Percentiles rank a stretch among this genome's conserved stretches.
These are phyloP conservation scores for Pyropia haitanensis DNA, from an alignment of 23 red algal genomes.

Conservation along the genomic window DNA sequence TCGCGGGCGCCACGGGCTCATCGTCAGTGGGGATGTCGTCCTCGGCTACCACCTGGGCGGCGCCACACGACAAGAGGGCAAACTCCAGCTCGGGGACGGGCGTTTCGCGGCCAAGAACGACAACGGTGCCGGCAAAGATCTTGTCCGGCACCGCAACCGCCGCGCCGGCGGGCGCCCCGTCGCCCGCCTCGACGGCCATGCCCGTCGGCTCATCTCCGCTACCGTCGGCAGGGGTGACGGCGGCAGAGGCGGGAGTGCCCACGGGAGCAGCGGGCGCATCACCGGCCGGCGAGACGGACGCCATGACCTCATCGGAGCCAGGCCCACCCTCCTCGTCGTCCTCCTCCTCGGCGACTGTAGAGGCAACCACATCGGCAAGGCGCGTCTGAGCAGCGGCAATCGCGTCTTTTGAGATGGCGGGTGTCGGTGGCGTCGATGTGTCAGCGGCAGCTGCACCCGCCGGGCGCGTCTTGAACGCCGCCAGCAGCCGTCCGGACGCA, in stretches of 20 bases:
- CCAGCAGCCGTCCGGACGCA: constrained; percentile 29
- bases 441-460: too few relatives aligned
- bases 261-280: too few relatives aligned
- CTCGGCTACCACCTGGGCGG: constrained; percentile 35
- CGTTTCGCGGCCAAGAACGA: constrained; percentile 83
- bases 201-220: background rate
- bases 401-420: constrained; percentile 9
- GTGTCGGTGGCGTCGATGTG: background rate
- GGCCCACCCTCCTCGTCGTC: constrained; percentile 28
- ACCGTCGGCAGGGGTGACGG: too few relatives aligned
- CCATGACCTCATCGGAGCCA: background rate
- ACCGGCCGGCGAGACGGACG: too few relatives aligned
- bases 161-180: background rate
- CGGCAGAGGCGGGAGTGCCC: too few relatives aligned
- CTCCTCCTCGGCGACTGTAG: constrained; percentile 22
- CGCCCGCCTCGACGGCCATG: background rate
- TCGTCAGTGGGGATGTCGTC: constrained; percentile 20
- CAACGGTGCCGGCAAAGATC: constrained; percentile 31
- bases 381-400: constrained; percentile 23
- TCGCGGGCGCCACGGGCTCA: constrained; percentile 4
- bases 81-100: constrained; percentile 76
- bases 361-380: constrained; percentile 7
- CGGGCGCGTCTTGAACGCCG: background rate
- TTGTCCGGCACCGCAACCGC: too few relatives aligned
- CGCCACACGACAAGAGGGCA: constrained; percentile 61